These are phyloP conservation scores for Fusarium metavorans DNA, from an alignment of 2,329 filamentous ascomycete genomes.

Conservation along the genomic window DNA sequence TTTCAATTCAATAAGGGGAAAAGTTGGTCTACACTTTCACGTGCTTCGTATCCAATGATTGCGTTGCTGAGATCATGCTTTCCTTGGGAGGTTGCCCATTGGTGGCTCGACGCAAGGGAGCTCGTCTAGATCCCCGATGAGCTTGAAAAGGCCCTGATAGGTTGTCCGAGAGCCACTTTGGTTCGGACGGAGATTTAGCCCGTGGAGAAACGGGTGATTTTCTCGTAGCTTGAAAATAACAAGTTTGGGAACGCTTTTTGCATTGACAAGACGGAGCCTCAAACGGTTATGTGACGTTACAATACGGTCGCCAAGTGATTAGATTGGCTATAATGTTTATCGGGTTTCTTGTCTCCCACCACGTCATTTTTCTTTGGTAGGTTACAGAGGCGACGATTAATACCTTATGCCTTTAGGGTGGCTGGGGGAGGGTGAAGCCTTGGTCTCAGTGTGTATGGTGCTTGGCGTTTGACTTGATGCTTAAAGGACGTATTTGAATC, in stretches of 20 bases:
- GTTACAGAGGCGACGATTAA: background rate
- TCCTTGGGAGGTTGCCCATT: background rate
- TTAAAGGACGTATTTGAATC: background rate
- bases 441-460: background rate
- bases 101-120: background rate
- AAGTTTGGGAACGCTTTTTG: background rate
- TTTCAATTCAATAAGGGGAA: background rate
- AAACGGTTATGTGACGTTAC: background rate
- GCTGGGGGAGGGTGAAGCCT: background rate
- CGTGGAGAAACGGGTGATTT: background rate
- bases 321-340: background rate
- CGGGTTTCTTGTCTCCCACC: background rate
- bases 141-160: background rate
- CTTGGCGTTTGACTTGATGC: background rate
- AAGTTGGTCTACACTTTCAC: background rate
- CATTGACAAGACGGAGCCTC: background rate
- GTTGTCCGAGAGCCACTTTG: background rate
- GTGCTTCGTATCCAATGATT: background rate
- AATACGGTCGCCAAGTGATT: background rate
- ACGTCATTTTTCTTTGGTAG: background rate
- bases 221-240: background rate
- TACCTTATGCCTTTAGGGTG: background rate
- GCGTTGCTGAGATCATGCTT: background rate
- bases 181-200: background rate
- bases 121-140: background rate